Evolutionary conservation across 1,139 yeast genomes (phyloP).

Genomic region (Taphrina deformans): DNA sequence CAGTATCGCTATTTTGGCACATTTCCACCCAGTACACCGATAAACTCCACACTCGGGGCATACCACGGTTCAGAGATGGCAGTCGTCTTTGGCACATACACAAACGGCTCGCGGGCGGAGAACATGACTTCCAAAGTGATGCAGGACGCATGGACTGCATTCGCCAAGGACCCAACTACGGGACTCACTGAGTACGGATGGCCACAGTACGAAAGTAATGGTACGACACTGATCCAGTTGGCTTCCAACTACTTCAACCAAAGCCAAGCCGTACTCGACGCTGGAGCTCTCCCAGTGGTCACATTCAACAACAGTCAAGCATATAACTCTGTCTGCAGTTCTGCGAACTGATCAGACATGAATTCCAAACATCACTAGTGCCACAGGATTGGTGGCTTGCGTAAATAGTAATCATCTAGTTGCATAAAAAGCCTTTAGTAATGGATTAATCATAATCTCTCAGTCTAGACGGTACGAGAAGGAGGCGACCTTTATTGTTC

Average conservation of each 20-base stretch:
- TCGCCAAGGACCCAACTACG: conserved; percentile 15
- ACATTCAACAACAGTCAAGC: conserved; percentile 7
- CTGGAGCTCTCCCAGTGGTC: conserved; percentile 11
- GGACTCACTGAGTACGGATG: conserved; percentile 24
- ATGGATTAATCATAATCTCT: not conserved
- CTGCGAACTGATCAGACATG: not conserved
- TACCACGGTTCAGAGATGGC: conserved; percentile 21
- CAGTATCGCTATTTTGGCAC: conserved; percentile 20
- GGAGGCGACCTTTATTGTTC: not conserved
- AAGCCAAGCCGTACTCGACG: conserved; percentile 9
- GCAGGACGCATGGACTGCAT: conserved; percentile 20
- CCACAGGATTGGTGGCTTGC: not conserved
- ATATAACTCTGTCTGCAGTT: not conserved
- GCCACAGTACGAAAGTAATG: conserved; percentile 16
- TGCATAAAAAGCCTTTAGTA: not conserved
- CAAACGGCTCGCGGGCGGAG: not conserved
- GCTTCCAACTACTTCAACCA: conserved; percentile 6
- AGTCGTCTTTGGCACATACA: conserved; percentile 9
- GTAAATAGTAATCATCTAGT: not conserved
- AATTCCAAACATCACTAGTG: not conserved
- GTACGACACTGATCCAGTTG: conserved; percentile 19
- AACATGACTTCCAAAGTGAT: not conserved
- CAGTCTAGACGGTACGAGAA: no score
- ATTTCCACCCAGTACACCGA: not conserved
- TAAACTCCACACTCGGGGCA: not conserved